Base-by-base conservation (phyloP, 352 stramenopile genomes). In the Globisporangium splendens region DNA sequence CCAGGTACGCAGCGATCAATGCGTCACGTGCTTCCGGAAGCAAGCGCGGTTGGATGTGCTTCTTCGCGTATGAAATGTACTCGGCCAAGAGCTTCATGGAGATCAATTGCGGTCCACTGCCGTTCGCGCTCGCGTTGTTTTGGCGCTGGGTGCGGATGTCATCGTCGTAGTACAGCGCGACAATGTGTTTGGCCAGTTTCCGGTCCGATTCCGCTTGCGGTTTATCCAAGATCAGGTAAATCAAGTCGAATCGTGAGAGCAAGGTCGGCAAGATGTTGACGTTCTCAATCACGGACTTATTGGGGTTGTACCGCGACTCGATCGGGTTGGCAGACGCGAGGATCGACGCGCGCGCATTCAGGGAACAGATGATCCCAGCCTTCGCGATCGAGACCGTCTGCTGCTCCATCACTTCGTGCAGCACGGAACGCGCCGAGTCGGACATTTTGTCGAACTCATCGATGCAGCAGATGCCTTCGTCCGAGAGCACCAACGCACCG, bases 381-480 rank as follows among this genome's bases (percentile, higher is more conserved):
- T 99, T 99, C 13, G 97, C 97, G 52, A 99, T 97, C 42, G 88
- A 98, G 4, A 99, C 91, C 14, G 96, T 99, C 69, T 99, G 96
- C 69, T 99, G 96, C 77, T 99, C 97, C 95, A 99, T 99, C n/a
- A 96, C 97, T 83, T 99, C 97, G 77, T 99, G 97, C 10, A 99
- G 82, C 51, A 99, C 96, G 1, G 95, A 97, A 43, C 97, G 89
- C 28, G 97, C 98, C 2, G 92, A 96, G 59, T 99, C 97, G 38
- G 82, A 97, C 97, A 99, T 99, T 75, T 99, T 99, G 68, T 99
- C 97, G 69, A 99, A 99, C 75, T 99, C 97, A 73, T 99, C 96
- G 50, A 99, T 99, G 70, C 97, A 99, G 74, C 97, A 99, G 65
- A 99, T 97, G 14, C 97, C 97, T 54, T 97, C 83, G 64, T 99